These are phyloP conservation scores for Arthrobotrys sphaeroides DNA, from an alignment of 2,329 filamentous ascomycete genomes.

Conservation along the genomic window DNA sequence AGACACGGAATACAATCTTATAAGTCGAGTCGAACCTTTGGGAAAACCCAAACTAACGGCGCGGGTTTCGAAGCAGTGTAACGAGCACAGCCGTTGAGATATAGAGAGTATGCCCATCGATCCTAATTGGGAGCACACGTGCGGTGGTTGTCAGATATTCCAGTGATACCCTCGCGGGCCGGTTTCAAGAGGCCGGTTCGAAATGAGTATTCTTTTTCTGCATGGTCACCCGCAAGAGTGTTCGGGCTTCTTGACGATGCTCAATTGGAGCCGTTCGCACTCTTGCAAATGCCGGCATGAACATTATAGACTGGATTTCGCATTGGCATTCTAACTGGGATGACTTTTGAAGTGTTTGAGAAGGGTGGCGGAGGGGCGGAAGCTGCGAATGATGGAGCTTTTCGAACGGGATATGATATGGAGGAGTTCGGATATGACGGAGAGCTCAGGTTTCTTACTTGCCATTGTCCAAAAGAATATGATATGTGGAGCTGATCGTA, in stretches of 20 bases:
- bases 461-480: neutral
- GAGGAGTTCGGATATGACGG: conserved; percentile 19
- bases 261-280: neutral
- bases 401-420: conserved; percentile 1
- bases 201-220: neutral
- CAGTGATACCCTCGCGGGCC: neutral
- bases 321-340: neutral
- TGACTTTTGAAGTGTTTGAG: conserved; percentile 13
- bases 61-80: conserved; percentile 26
- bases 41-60: neutral
- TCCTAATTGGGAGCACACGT: conserved; percentile 10
- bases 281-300: neutral
- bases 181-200: conserved; percentile 8
- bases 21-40: neutral
- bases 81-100: neutral
- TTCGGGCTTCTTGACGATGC: neutral
- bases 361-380: neutral
- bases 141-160: conserved; percentile 8
- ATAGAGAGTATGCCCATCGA: neutral
- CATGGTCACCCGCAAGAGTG: neutral
- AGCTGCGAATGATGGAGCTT: neutral
- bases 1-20: conserved; percentile 10
- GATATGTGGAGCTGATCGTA: conserved; percentile 7
- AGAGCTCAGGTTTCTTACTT: neutral
- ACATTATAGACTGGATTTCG: neutral